Conservation (phyloP, 2,329 filamentous ascomycete genomes). For the Xylaria sp. region DNA sequence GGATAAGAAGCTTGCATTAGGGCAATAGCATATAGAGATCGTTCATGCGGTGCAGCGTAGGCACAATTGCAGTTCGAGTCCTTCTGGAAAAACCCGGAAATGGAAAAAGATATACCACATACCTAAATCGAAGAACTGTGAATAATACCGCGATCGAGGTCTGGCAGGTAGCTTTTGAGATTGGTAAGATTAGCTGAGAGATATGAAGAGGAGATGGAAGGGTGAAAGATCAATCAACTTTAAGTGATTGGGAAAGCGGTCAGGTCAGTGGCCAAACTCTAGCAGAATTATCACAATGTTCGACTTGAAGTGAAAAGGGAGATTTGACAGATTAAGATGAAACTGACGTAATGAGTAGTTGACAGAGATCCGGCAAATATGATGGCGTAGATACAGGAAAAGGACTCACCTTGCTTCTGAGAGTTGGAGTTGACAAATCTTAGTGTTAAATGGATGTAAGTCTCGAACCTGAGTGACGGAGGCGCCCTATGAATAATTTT, state of each 20-base stretch:
- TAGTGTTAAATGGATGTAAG: not conserved
- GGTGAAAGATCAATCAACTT: not conserved
- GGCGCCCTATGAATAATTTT: not conserved
- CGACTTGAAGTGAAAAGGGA: not conserved
- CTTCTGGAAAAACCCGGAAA: not conserved
- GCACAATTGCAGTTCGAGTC: not conserved
- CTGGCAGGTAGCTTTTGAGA: not conserved
- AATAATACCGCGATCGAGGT: not conserved
- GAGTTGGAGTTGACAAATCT: not conserved
- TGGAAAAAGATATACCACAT: not conserved
- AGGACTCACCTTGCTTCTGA: conserved; percentile 17
- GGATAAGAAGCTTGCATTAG: not conserved
- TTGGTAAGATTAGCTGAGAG: conserved; percentile 13
- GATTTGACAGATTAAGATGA: not conserved
- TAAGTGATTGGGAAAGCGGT: conserved; percentile 5
- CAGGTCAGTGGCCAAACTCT: not conserved
- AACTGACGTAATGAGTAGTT: not conserved
- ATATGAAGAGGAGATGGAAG: conserved; percentile 22
- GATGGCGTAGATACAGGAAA: not conserved
- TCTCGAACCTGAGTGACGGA: not conserved
- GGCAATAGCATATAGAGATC: too few species aligned
- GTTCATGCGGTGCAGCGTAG: too few species aligned
- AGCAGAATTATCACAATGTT: not conserved
- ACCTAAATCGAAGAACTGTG: not conserved
- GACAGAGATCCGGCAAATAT: not conserved